Base-by-base conservation (phyloP, 768 basidiomycete genomes). In the Suillus sp. region DNA sequence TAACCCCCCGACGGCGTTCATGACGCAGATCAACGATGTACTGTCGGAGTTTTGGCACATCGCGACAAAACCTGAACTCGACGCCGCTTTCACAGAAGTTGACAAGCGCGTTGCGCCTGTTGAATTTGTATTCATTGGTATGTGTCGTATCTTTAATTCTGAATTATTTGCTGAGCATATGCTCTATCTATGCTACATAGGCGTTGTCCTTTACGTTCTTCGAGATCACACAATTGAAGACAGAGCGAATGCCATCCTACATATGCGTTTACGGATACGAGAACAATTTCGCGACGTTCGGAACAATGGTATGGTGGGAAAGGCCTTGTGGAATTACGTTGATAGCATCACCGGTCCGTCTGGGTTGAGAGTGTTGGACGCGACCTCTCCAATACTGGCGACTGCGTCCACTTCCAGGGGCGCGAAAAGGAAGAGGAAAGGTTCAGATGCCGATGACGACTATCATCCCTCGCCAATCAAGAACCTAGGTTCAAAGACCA, bases 101-200 rank as follows among this genome's bases (percentile, higher is more conserved):
- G 76, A 78, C 62, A 82, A 85, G 64, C 81, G 86, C 32, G 81
- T 93, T 45, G 86, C 90, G 2, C 90, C 90, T 1, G 85, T 88
- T 9, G 89, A 92, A 69, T 91, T 94, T 71, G 85, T 93, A 37
- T 93, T 90, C 73, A 86, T 92, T 47, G 91, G 93, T 93, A 69
- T 64, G 75, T 13, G 14, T 22, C 22, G 25, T 34, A 9, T 4
- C 30, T 32, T 56, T 30, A 43, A 32, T 20, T 64, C 30, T 34
- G 42, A 38, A 30, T 27, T 8, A 30, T 51, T 51, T 51, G 9
- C 16, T 51, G 2, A 51, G 27, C 18, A 48, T 27, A 18, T 61
- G n/a, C 55, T 64, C 40, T 59, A 11, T 3, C 18, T 45, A 47
- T 43, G 6, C n/a, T 27, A 45, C n/a, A 27, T 61, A 93, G 92